Percentiles rank a stretch among this genome's conserved stretches.
phyloP scores from a whole-genome alignment of 352 stramenopile species.

The Globisporangium heterothallicum region DNA sequence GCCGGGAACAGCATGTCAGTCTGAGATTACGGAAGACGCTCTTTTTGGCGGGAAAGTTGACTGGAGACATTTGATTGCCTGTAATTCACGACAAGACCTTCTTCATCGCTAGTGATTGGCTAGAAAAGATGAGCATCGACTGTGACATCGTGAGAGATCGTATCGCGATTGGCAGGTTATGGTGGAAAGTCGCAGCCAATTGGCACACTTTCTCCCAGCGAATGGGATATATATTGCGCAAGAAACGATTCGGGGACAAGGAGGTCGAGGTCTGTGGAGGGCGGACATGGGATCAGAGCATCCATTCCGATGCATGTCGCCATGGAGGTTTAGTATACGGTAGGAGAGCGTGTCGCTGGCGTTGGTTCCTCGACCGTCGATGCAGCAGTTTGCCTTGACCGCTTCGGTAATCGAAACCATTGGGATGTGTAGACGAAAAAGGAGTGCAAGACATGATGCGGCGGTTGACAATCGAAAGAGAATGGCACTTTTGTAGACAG shows the following conservation, averaged over 20 bases:
- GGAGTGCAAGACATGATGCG: too few species aligned
- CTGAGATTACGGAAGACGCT: neutral
- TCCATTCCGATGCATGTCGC: neutral
- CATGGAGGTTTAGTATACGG: too few species aligned
- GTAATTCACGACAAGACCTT: neutral
- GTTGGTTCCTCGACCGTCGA: too few species aligned
- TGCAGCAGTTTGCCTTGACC: too few species aligned
- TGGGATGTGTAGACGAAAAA: neutral
- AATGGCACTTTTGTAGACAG: neutral
- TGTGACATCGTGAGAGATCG: neutral
- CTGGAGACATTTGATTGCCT: neutral
- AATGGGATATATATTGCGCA: neutral
- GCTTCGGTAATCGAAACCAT: too few species aligned
- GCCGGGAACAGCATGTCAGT: too few species aligned
- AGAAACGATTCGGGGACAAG: too few species aligned
- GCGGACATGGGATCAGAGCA: neutral
- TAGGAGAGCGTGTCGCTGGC: too few species aligned
- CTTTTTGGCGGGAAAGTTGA: slow-evolving; percentile 1
- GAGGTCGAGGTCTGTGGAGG: too few species aligned
- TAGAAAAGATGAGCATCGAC: neutral
- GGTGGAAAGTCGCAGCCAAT: neutral
- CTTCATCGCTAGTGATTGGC: neutral
- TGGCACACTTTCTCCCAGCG: neutral
- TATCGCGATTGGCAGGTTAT: neutral
- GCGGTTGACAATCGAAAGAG: too few species aligned